Conservation (phyloP, 106 monocot species). For the Dioscorea zingiberensis region DNA sequence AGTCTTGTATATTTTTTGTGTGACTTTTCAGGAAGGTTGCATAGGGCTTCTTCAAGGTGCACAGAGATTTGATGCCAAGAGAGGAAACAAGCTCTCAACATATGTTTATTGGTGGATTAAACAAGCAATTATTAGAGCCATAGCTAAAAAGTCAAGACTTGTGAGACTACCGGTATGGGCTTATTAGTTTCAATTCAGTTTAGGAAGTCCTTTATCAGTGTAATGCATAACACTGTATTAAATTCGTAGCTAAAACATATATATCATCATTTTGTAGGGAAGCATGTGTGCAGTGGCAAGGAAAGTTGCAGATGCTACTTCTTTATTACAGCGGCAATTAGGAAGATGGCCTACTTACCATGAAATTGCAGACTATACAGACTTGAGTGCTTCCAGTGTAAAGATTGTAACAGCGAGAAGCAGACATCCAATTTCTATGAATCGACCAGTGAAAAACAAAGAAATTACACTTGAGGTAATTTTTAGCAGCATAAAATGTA, state of each 20-base stretch:
- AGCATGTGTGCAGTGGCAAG: constrained; percentile 23
- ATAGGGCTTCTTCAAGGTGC: constrained; percentile 61
- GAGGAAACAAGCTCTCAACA: constrained; percentile 57
- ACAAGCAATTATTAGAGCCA: constrained; percentile 51
- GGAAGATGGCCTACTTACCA: constrained; percentile 38
- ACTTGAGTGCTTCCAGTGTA: constrained; percentile 20
- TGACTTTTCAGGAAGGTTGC: constrained; percentile 45
- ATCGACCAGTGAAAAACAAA: constrained; percentile 25
- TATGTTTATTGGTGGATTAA: constrained; percentile 81
- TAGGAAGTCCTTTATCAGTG: neutral
- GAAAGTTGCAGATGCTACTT: constrained; percentile 40
- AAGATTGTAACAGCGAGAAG: constrained; percentile 22
- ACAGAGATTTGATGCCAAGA: constrained; percentile 38
- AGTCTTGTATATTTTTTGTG: neutral
- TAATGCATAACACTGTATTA: too few relatives aligned
- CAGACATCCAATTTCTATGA: constrained; percentile 28
- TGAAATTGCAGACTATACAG: constrained; percentile 32
- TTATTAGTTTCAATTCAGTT: neutral
- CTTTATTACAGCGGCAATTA: constrained; percentile 16
- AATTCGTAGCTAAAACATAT: neutral
- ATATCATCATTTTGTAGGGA: constrained; percentile 23
- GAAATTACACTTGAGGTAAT: constrained; percentile 37
- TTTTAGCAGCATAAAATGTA: neutral
- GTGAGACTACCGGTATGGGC: constrained; percentile 50
- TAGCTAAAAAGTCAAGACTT: constrained; percentile 56